Base-by-base conservation (phyloP, 495 filamentous ascomycete genomes). In the Apodospora peruviana region DNA sequence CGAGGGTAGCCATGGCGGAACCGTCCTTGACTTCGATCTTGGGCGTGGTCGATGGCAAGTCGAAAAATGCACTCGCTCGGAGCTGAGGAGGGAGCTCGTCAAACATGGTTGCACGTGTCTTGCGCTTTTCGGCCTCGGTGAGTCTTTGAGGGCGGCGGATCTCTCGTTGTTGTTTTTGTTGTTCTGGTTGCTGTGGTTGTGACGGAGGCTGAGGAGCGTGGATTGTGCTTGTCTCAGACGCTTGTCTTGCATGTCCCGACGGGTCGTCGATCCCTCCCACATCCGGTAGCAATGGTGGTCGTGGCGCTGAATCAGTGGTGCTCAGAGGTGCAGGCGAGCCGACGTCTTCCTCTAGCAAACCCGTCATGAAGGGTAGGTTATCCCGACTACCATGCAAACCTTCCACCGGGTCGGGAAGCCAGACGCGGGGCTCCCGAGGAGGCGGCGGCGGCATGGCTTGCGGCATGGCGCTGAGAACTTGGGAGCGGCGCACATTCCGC, bases 11-110 rank as follows among this genome's bases (percentile, higher is more conserved):
- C 53, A 90, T 89, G 14, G 91, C 88, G 40, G 91, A 95, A 11
- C 85, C 80, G 34, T 83, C 80, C 62, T 86, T 89, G 21, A 91
- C 67, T 51, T 90, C 77, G 17, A 95, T 62, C 19, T 61, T 61
- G 9, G 75, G 71, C 3, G 74, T 54, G 19, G 75, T 52, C 10
- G 75, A 64, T 9, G 85, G 86, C 14, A 84, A 70, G 42, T 96
- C 88, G 57, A 98, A 97, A 62, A 89, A 98, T 25, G 85, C 80
- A 57, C 84, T 95, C 14, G 94, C 94, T 45, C 93, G 81, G 29
- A 97, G 81, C 53, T 96, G 91, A 14, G 91, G 82, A 4, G 91
- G 90, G n/a, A 96, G 56, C 22, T 77, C 59, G 54, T 71, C 57
- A 44, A 78, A 53, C 62, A 61, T 67, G 60, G 62, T 66, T 59